A percentile compares a stretch with the other conserved stretches of the same genome.
Conservation (phyloP, 495 filamentous ascomycete species). For the Rostrohypoxylon terebratum region DNA sequence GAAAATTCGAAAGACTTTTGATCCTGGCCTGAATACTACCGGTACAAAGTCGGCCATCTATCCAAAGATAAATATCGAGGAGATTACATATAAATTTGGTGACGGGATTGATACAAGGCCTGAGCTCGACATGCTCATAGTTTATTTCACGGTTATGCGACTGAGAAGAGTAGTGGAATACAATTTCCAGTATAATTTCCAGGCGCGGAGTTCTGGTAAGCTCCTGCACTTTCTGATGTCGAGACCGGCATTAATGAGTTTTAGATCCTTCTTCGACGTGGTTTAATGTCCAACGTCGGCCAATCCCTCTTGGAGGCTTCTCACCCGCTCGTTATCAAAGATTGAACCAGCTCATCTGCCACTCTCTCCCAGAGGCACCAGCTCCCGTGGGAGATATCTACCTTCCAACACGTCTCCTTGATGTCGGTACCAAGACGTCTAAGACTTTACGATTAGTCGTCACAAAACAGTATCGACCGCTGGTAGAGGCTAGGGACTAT, state of each 20-base stretch:
- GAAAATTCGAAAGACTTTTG: not conserved
- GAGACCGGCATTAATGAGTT: not conserved
- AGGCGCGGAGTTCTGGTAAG: not conserved
- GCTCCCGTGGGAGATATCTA: not conserved
- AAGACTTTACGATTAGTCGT: not conserved
- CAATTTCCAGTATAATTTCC: not conserved
- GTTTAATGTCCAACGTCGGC: not conserved
- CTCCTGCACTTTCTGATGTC: not conserved
- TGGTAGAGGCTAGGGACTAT: not conserved
- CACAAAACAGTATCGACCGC: not conserved
- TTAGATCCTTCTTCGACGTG: not conserved
- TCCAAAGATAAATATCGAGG: not conserved
- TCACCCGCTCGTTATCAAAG: not conserved
- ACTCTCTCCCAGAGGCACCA: not conserved
- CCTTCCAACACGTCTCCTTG: not conserved
- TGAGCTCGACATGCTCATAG: not conserved
- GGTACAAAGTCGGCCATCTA: not conserved
- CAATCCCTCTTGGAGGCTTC: not conserved
- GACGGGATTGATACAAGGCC: not conserved
- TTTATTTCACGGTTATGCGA: not conserved
- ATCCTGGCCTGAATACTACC: not conserved
- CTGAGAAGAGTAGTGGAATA: not conserved
- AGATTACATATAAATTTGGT: not conserved
- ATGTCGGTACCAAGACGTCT: not conserved
- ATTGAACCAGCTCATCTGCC: not conserved